Evolutionary conservation across 371 early-diverging fungal species (phyloP), one percentile per base, ranked within the genome.

Genomic region (Mortierella sp.): DNA sequence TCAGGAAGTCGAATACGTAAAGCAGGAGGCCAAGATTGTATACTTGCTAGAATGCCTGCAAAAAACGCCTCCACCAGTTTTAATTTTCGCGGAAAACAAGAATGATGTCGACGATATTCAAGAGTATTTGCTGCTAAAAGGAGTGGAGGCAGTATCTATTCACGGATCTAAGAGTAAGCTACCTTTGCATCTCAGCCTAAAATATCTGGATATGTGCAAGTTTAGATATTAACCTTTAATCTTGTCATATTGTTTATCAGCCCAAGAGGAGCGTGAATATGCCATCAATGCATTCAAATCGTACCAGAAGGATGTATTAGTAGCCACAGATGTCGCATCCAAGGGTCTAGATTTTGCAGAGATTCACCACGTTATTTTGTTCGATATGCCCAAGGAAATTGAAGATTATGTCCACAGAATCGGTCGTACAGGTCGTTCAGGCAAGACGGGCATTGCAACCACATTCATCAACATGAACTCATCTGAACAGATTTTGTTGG

Each of bases 101-200:
- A 94, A 96, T 83, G 99, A 98, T 76, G 99, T 99, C n/a, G 99
- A 99, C 75, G 97, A 98, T 79, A 95, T 99, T 32, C 96, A 97
- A 68, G 96, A 98, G 81, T 96, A 96, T 73, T 84, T 99, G 51
- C 85, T 96, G 43, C 82, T 96, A 37, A 97, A 98, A 78, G 97
- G 98, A 31, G 96, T 98, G 0, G 96, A 97, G 72, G 93, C 94
- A 0, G 96, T 94, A 19, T 95, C 96, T 9, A 95, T 98, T 53
- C 98, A 99, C 82, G 99, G 99, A 63, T 92, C 95, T 62, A 99
- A 99, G 85, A 90, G 94, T 89, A 91, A 86, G 86, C 9, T 35
- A 55, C 40, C 6, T 13, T 40, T 40, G 6, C 13, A 9, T 40
- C 13, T 40, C 83, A 42, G 17, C 22, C 2, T 13, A 13, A 40